Evolutionary conservation across 768 basidiomycete genomes (phyloP).

Genomic region (Tubosaeta brunneosetosa): DNA sequence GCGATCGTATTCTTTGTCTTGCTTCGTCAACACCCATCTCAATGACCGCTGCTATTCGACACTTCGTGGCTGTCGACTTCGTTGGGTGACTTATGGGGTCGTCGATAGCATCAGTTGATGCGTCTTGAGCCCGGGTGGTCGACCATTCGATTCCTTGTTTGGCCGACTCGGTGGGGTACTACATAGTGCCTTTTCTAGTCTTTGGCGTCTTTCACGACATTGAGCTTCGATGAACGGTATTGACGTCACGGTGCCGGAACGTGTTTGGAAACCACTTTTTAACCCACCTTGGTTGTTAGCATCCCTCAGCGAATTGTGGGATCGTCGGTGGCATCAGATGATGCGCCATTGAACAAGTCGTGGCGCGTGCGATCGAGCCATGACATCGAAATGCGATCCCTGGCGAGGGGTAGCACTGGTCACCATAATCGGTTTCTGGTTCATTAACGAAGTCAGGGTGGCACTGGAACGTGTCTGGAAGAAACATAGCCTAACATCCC

Average conservation of each 20-base stretch:
- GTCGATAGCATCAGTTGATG: conserved; percentile 65
- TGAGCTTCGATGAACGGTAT: conserved; percentile 48
- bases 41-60: conserved; percentile 63
- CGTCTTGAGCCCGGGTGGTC: conserved; percentile 50
- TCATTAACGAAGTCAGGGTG: conserved; percentile 50
- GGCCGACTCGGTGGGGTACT: conserved; percentile 50
- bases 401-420: conserved; percentile 45
- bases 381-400: conserved; percentile 49
- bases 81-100: conserved; percentile 57
- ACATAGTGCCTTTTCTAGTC: conserved; percentile 47
- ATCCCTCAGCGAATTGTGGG: conserved; percentile 60
- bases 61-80: conserved; percentile 55
- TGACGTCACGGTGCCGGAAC: conserved; percentile 45
- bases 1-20: conserved; percentile 43
- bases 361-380: conserved; percentile 55
- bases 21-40: conserved; percentile 42
- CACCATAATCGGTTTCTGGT: conserved; percentile 45
- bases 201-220: conserved; percentile 57
- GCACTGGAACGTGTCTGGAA: conserved; percentile 47
- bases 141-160: conserved; percentile 39
- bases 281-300: conserved; percentile 50
- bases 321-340: conserved; percentile 60
- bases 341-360: conserved; percentile 53
- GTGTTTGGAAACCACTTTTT: conserved; percentile 51
- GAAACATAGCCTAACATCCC: neutral